Evolutionary conservation across 1,284 basidiomycete genomes (phyloP).

Genomic region (Ceratobasidium papillatum): DNA sequence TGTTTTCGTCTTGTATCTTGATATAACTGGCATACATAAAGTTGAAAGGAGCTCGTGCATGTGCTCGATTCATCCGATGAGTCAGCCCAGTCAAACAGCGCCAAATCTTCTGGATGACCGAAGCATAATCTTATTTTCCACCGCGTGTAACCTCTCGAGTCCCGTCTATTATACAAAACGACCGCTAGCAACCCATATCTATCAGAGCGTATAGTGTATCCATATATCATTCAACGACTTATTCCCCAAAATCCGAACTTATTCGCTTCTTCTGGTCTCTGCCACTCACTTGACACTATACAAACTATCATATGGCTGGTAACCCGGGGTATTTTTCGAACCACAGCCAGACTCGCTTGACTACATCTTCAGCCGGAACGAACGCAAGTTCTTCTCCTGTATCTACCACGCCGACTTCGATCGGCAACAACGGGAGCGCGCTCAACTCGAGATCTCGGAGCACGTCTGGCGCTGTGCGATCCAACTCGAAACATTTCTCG

Average conservation of each 20-base stretch:
- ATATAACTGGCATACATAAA: not conserved
- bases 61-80: not conserved
- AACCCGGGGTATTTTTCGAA: constrained; percentile 71
- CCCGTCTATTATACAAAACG: constrained; percentile 30
- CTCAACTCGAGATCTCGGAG: constrained; percentile 49
- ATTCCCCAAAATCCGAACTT: not conserved
- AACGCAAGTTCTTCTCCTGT: constrained; percentile 31
- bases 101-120: constrained; percentile 31
- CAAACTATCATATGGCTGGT: constrained; percentile 19
- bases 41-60: not conserved
- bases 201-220: constrained; percentile 32
- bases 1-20: too few species aligned
- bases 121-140: constrained; percentile 39
- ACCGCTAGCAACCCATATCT: constrained; percentile 12
- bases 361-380: constrained; percentile 46
- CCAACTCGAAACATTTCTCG: constrained; percentile 46
- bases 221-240: constrained; percentile 17
- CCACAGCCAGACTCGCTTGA: constrained; percentile 76
- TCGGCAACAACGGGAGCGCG: constrained; percentile 41
- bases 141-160: constrained; percentile 2
- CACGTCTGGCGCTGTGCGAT: constrained; percentile 61
- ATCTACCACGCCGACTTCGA: constrained; percentile 43
- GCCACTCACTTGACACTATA: not conserved
- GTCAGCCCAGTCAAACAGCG: not conserved
- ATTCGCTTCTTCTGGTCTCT: not conserved